These are phyloP conservation scores for Ustilago curta DNA, from an alignment of 1,284 basidiomycete genomes.

Conservation along the genomic window DNA sequence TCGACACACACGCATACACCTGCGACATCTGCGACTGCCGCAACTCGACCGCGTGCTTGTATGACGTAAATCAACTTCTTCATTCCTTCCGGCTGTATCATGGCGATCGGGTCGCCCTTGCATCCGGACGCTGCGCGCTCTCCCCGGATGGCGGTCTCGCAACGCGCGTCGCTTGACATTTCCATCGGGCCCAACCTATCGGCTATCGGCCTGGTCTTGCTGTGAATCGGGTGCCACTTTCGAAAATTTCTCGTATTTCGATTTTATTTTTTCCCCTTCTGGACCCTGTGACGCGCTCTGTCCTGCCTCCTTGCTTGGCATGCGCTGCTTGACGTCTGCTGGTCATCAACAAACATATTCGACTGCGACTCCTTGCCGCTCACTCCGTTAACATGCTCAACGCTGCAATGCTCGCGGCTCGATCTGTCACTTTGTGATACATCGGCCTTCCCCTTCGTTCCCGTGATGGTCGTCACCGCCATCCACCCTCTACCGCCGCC, in stretches of 20 bases:
- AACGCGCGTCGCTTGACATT: slow-evolving; percentile 13
- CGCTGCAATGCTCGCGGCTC: slow-evolving; percentile 6
- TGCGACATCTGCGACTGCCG: background rate
- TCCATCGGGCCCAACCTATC: slow-evolving; percentile 30
- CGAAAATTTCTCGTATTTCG: slow-evolving; percentile 1
- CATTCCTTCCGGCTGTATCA: slow-evolving; percentile 4
- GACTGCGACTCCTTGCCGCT: slow-evolving; percentile 28
- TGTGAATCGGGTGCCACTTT: slow-evolving; percentile 4
- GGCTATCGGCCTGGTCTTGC: no score
- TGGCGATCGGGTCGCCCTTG: slow-evolving; percentile 20
- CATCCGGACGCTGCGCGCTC: slow-evolving; percentile 23
- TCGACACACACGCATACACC: background rate
- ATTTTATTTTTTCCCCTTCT: background rate
- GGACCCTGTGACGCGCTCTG: slow-evolving; percentile 17
- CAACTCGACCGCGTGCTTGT: background rate
- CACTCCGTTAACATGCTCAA: slow-evolving; percentile 16
- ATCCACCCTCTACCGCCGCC: background rate
- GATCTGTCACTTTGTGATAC: slow-evolving; percentile 6
- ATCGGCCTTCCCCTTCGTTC: background rate
- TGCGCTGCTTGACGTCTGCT: slow-evolving; percentile 27
- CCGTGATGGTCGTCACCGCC: background rate
- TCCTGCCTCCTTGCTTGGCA: slow-evolving; percentile 35
- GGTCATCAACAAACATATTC: background rate
- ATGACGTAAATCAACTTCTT: background rate
- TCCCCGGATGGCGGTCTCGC: slow-evolving; percentile 11